These are phyloP conservation scores for Plantago coronopus DNA, from an alignment of 305 asterid species.

Conservation along the genomic window DNA sequence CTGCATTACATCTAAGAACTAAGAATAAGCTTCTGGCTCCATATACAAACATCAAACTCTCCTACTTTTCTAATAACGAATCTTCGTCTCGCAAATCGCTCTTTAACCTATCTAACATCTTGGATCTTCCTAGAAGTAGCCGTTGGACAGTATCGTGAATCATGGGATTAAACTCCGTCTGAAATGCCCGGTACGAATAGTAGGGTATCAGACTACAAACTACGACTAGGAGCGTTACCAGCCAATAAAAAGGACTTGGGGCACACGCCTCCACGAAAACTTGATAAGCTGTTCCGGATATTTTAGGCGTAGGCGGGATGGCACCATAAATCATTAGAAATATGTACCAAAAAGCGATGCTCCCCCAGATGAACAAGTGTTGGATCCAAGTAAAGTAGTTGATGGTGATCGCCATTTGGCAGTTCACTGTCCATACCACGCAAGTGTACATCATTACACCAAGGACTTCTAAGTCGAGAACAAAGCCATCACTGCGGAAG, in stretches of 20 bases:
- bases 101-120: constrained; percentile 18
- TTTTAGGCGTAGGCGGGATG: constrained; percentile 43
- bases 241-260: constrained; percentile 79
- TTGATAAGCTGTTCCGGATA: constrained; percentile 64
- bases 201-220: constrained; percentile 63
- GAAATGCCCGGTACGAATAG: constrained; percentile 56
- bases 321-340: constrained; percentile 69
- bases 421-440: constrained; percentile 91
- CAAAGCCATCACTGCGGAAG: constrained; percentile 68
- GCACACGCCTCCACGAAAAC: constrained; percentile 81
- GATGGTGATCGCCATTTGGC: constrained; percentile 90
- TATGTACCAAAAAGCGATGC: constrained; percentile 70
- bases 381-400: constrained; percentile 97
- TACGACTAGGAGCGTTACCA: constrained; percentile 54
- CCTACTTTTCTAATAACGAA: constrained; percentile 33
- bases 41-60: constrained; percentile 7
- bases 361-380: constrained; percentile 92
- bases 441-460: constrained; percentile 86
- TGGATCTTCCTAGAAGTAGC: constrained; percentile 28
- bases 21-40: neutral
- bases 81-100: constrained; percentile 35
- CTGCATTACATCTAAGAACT: constrained; percentile 16
- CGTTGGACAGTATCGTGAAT: constrained; percentile 64
- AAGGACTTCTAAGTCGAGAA: constrained; percentile 61
- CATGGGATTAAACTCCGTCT: constrained; percentile 69